Conservation (phyloP, 1,284 basidiomycete genomes). For the Gymnopus androsaceus region DNA sequence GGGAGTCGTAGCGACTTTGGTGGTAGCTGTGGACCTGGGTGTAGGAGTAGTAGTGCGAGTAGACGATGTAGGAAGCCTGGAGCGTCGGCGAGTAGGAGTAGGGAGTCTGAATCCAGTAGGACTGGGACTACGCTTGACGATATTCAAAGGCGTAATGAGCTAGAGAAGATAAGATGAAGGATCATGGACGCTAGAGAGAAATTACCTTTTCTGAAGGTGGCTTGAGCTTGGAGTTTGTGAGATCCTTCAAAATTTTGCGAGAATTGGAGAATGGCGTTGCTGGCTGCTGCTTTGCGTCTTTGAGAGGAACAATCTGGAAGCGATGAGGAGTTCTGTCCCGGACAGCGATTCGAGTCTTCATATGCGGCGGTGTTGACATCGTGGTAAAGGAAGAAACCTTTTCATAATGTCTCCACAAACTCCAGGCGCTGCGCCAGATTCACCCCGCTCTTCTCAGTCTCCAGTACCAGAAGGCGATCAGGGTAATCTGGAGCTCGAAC, state of each 20-base stretch:
- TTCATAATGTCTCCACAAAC: slow-evolving; percentile 3
- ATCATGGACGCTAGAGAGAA: no score
- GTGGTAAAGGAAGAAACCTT: background rate
- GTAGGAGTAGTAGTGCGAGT: background rate
- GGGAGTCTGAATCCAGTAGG: background rate
- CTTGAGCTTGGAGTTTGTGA: background rate
- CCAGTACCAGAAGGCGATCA: slow-evolving; percentile 66
- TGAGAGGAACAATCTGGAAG: slow-evolving; percentile 43
- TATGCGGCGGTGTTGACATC: slow-evolving; percentile 17
- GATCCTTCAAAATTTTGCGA: background rate
- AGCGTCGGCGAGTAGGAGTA: background rate
- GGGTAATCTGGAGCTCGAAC: slow-evolving; percentile 74
- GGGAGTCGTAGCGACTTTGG: background rate
- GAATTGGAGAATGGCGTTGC: background rate
- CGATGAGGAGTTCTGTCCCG: slow-evolving; percentile 42
- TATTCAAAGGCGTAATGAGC: background rate
- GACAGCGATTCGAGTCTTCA: slow-evolving; percentile 46
- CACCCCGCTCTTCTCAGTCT: slow-evolving; percentile 69
- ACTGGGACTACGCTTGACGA: slow-evolving; percentile 1
- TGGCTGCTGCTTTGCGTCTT: slow-evolving; percentile 26
- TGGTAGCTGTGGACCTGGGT: background rate
- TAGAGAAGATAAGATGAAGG: background rate
- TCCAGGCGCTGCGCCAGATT: slow-evolving; percentile 57
- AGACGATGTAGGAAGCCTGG: background rate
- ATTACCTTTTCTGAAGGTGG: no score